Evolutionary conservation across 139 green algal genomes (phyloP).

Genomic region (Dunaliella sp.): DNA sequence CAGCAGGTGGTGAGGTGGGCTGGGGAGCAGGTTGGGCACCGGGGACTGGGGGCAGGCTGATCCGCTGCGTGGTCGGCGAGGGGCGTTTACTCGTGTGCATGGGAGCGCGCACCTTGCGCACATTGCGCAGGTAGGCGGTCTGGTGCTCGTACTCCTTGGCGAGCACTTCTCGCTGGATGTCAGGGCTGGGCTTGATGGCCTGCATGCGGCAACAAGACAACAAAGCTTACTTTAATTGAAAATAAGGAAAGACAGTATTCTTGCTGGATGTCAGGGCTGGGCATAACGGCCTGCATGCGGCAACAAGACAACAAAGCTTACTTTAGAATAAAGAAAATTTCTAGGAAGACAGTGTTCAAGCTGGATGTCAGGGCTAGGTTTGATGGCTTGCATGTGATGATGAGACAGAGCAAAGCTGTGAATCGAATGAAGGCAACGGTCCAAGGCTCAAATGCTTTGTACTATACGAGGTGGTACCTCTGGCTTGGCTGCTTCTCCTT

Average conservation of each 20-base stretch:
- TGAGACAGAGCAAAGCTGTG: no score
- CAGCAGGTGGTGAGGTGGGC: no score
- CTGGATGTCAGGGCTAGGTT: neutral
- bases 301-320: no score
- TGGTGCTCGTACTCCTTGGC: neutral
- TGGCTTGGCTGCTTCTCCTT: no score
- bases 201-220: no score
- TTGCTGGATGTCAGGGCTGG: neutral
- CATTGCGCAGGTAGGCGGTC: neutral
- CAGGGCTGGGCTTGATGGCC: neutral
- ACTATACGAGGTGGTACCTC: no score
- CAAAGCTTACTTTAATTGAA: no score
- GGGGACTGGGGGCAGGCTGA: neutral
- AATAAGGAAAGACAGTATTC: no score
- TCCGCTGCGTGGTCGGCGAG: neutral
- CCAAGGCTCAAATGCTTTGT: no score
- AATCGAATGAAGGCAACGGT: no score
- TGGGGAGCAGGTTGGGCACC: neutral
- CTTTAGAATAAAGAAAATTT: no score
- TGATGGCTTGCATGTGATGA: neutral
- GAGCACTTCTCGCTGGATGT: neutral
- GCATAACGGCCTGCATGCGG: neutral
- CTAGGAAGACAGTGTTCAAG: no score
- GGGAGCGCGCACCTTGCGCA: neutral
- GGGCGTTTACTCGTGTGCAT: neutral